Evolutionary conservation across 257 asterid genomes (phyloP).

Genomic region (Handroanthus guayacan): DNA sequence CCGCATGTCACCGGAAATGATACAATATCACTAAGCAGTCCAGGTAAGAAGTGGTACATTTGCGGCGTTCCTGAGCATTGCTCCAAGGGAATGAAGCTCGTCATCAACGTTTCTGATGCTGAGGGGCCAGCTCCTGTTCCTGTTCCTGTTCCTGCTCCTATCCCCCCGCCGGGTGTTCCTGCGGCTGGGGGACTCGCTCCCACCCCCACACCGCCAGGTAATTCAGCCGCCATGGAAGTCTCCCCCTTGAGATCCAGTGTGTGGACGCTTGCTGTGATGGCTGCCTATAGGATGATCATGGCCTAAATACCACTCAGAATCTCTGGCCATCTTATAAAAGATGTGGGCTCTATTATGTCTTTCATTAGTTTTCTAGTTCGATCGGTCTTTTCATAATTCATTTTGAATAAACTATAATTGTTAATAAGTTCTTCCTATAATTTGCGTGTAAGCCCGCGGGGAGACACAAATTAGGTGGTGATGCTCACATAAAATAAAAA

Average conservation of each 20-base stretch:
- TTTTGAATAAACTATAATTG: too few species aligned
- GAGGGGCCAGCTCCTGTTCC: neutral
- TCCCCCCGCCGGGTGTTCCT: too few species aligned
- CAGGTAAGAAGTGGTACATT: constrained; percentile 56
- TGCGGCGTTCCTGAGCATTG: constrained; percentile 41
- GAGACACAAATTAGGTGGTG: too few species aligned
- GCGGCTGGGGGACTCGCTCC: too few species aligned
- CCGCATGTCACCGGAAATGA: constrained; percentile 35
- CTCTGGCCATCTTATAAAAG: neutral
- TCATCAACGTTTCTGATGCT: neutral
- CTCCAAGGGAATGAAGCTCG: constrained; percentile 45
- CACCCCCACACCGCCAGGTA: neutral
- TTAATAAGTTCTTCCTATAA: too few species aligned
- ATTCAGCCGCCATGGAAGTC: constrained; percentile 22
- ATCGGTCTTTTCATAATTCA: too few species aligned
- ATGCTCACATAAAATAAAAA: too few species aligned
- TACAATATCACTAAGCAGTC: constrained; percentile 25
- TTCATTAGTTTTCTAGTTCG: too few species aligned
- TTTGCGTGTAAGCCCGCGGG: too few species aligned
- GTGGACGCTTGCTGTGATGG: constrained; percentile 35
- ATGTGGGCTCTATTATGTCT: too few species aligned
- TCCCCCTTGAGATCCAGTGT: constrained; percentile 17
- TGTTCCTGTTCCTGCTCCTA: too few species aligned
- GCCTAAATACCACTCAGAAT: neutral
- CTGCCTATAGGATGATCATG: constrained; percentile 11